phyloP scores from a whole-genome alignment of 352 stramenopile species.

The Plasmopara viticola region DNA sequence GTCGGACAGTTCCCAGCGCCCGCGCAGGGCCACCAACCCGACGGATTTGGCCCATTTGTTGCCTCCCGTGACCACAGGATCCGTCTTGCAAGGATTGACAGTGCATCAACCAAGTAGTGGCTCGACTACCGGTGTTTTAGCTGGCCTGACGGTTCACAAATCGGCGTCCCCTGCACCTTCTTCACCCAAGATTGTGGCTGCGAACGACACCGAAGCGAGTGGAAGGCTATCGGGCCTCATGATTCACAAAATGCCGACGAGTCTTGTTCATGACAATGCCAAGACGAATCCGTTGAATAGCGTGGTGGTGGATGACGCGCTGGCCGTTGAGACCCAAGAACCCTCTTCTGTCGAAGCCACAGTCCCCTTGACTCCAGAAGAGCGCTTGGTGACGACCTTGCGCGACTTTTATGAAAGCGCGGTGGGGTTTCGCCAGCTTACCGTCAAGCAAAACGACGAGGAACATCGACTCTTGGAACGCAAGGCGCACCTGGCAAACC shows the following conservation, averaged over 20 bases:
- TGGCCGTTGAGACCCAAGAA: slow-evolving; percentile 27
- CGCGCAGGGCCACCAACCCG: slow-evolving; percentile 30
- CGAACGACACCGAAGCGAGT: slow-evolving; percentile 16
- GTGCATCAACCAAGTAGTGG: slow-evolving; percentile 30
- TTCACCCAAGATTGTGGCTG: slow-evolving; percentile 15
- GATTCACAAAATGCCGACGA: slow-evolving; percentile 27
- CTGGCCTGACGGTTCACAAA: slow-evolving; percentile 63
- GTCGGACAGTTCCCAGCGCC: slow-evolving; percentile 24
- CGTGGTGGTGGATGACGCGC: slow-evolving; percentile 10
- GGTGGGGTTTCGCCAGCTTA: slow-evolving; percentile 53
- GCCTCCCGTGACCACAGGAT: slow-evolving; percentile 47
- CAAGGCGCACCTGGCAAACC: slow-evolving; percentile 52
- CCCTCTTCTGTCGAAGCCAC: slow-evolving; percentile 18
- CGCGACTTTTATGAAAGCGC: slow-evolving; percentile 72
- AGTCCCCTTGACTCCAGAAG: slow-evolving; percentile 44
- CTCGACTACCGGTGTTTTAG: slow-evolving; percentile 41
- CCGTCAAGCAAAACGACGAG: slow-evolving; percentile 66
- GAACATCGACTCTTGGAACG: slow-evolving; percentile 66
- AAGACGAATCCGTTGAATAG: slow-evolving; percentile 1
- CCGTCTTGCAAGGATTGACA: slow-evolving; percentile 58
- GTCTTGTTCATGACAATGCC: slow-evolving; percentile 12
- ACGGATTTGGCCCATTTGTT: slow-evolving; percentile 64
- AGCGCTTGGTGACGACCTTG: slow-evolving; percentile 58
- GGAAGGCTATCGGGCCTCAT: slow-evolving; percentile 46
- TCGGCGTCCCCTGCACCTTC: slow-evolving; percentile 30